Conservation (phyloP, 495 filamentous ascomycete genomes). For the Aspergillus sparsus region DNA sequence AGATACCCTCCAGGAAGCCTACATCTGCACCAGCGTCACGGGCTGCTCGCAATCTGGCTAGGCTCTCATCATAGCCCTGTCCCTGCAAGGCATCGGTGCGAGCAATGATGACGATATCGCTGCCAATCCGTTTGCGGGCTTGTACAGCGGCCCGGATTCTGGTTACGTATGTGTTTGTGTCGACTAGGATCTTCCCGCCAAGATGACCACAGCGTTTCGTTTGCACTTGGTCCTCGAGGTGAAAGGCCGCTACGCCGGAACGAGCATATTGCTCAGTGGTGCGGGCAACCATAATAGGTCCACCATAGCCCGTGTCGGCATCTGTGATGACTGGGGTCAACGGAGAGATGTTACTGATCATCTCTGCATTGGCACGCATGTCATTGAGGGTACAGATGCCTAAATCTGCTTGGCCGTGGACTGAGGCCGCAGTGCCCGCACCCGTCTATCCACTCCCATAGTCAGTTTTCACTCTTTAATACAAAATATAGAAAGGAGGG, state of each 20-base stretch:
- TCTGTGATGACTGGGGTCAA: conserved; percentile 65
- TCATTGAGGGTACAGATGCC: conserved; percentile 57
- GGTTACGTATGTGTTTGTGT: conserved; percentile 49
- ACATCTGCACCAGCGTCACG: conserved; percentile 62
- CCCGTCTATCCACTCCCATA: conserved; percentile 50
- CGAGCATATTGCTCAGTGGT: conserved; percentile 64
- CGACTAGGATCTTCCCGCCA: conserved; percentile 62
- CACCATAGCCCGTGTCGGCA: conserved; percentile 68
- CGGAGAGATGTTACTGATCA: conserved; percentile 43
- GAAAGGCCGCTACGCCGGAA: conserved; percentile 67
- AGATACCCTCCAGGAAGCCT: conserved; percentile 56
- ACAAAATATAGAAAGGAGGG: neutral
- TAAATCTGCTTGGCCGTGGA: conserved; percentile 67
- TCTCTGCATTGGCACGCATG: conserved; percentile 48
- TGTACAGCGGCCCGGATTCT: conserved; percentile 60
- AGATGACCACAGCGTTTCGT: conserved; percentile 70
- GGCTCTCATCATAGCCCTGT: conserved; percentile 62
- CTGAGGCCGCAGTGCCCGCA: conserved; percentile 65
- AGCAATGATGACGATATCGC: conserved; percentile 69
- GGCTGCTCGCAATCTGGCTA: conserved; percentile 56
- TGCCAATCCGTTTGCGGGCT: conserved; percentile 50
- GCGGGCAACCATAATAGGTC: conserved; percentile 63
- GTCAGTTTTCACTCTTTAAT: conserved; percentile 6
- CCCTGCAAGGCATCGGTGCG: conserved; percentile 65
- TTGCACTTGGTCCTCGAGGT: conserved; percentile 72